Evolutionary conservation across 768 basidiomycete genomes (phyloP).

Genomic region (Panus rudis): DNA sequence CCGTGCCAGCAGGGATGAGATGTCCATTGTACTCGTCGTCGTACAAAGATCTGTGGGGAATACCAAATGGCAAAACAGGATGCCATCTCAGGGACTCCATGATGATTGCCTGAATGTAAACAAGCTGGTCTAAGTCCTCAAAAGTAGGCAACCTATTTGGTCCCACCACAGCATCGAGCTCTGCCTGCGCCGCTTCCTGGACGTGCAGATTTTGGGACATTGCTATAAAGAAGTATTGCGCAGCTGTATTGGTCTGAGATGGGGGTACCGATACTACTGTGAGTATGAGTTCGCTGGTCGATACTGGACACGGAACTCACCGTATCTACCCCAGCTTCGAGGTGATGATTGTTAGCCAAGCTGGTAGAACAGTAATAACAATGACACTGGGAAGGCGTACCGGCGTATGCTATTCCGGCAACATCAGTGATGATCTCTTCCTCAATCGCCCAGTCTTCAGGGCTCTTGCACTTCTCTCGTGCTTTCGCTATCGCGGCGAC

Average conservation of each 20-base stretch:
- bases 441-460: not conserved
- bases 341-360: not conserved
- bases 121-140: not conserved
- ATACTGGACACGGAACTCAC: not conserved
- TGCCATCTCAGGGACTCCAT: not conserved
- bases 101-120: not conserved
- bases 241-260: not conserved
- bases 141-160: not conserved
- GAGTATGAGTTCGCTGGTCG: no score
- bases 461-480: not conserved
- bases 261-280: not conserved
- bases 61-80: not conserved
- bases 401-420: not conserved
- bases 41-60: not conserved
- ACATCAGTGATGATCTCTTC: not conserved
- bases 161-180: not conserved
- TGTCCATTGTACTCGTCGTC: slow-evolving; percentile 7
- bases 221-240: not conserved
- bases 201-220: not conserved
- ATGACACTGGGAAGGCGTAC: not conserved
- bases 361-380: not conserved
- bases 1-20: slow-evolving; percentile 3
- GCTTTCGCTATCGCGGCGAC: not conserved
- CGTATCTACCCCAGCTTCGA: not conserved
- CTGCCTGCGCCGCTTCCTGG: not conserved